Conservation (phyloP, 2,329 filamentous ascomycete species). For the Ceratocystiopsis sp. region DNA sequence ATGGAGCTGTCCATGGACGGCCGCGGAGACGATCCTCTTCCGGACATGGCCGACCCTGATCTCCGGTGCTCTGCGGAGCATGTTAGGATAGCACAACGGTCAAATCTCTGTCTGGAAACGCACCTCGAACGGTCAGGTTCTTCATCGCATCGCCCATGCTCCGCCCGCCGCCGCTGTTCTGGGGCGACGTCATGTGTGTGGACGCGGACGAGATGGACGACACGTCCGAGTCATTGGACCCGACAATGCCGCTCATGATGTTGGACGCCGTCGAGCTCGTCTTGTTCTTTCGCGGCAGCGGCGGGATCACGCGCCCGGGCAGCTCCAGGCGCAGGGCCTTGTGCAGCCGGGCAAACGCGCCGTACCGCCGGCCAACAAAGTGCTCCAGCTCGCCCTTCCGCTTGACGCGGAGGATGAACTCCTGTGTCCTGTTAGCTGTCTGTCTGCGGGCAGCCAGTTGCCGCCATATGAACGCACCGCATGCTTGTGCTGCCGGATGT, state of each 20-base stretch:
- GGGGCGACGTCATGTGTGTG: slow-evolving; percentile 35
- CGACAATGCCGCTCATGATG: slow-evolving; percentile 33
- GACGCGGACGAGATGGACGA: slow-evolving; percentile 71
- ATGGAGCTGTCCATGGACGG: slow-evolving; percentile 25
- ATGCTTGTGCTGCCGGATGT: slow-evolving; percentile 78
- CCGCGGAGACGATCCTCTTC: slow-evolving; percentile 21
- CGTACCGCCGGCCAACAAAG: slow-evolving; percentile 72
- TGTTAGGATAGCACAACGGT: neutral
- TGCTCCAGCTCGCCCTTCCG: slow-evolving; percentile 56
- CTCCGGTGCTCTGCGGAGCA: slow-evolving; percentile 19
- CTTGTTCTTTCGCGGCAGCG: slow-evolving; percentile 85
- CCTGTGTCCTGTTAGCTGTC: slow-evolving; percentile 26
- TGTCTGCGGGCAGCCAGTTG: too few species aligned
- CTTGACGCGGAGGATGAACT: slow-evolving; percentile 81
- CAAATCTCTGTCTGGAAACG: slow-evolving; percentile 2
- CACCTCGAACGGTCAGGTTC: slow-evolving; percentile 26
- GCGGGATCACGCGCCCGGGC: slow-evolving; percentile 75
- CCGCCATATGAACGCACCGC: slow-evolving; percentile 39
- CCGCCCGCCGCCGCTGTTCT: slow-evolving; percentile 11
- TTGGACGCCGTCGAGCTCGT: slow-evolving; percentile 48
- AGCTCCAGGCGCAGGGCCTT: slow-evolving; percentile 68
- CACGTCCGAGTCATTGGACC: slow-evolving; percentile 53
- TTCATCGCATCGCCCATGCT: slow-evolving; percentile 18
- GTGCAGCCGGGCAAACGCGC: slow-evolving; percentile 69
- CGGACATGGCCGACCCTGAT: slow-evolving; percentile 20